Base-by-base conservation (phyloP, 2,329 filamentous ascomycete genomes). In the Epichloe sp. region DNA sequence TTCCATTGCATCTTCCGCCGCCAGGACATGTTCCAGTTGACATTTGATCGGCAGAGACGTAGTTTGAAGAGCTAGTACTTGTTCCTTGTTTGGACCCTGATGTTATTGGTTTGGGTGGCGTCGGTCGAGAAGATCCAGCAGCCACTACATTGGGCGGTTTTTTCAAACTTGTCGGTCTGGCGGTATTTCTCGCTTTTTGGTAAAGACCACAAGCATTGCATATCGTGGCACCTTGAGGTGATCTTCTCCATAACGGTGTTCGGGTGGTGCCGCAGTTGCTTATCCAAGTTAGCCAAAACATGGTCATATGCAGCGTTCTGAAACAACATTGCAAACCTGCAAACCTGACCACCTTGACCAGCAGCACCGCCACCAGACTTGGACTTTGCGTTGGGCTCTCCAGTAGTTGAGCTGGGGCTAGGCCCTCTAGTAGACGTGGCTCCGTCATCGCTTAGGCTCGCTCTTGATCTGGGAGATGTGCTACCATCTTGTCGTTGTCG, bases 191-290 rank as follows among this genome's bases (percentile, higher is more conserved):
- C 10, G 91, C 90, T 67, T 97, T 97, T 55, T 88, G 75, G 66
- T 98, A 98, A 15, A 98, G 76, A 42, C 93, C 93, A 63, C 93
- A 98, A 5, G 93, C 93, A 69, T 98, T 98, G 71, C 93, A 98
- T 54, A 98, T 97, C 31, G 89, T 96, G 50, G 88, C 86, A 34
- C 93, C 93, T 60, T 90, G 83, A 0, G 91, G 91, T 15, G 91
- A 95, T 62, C 93, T 81, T 64, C 93, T 82, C 93, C 93, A 98
- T 38, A 98, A 71, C 23, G 93, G 93, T 45, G 93, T 98, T 65
- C 86, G 83, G 49, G 89, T 96, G 15, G 93, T 97, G 52, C 85
- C 85, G 65, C 93, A 98, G 68, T 98, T 98, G 65, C 93, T 98
- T 98, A 55, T 36, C 37, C 47, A 10, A 52, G 48, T 53, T 21